A percentile compares a stretch with the other conserved stretches of the same genome.
Evolutionary conservation across 169 alveolate species (phyloP).

Genomic region (Babesia bigemina): DNA sequence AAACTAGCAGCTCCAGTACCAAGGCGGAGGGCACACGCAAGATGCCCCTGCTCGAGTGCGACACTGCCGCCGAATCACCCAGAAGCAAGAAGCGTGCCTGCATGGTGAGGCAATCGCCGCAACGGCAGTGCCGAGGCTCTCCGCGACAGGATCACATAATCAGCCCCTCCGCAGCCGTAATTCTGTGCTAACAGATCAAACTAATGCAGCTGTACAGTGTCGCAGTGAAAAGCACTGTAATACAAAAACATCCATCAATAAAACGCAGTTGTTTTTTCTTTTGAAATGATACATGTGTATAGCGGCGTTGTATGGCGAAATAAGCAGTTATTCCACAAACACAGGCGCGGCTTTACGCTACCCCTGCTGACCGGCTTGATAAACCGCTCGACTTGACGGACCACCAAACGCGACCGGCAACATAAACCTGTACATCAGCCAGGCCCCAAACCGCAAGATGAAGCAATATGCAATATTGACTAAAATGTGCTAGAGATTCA

Average conservation of each 20-base stretch:
- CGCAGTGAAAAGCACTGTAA: too few species aligned
- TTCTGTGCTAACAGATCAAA: conserved; percentile 3
- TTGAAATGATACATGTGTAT: too few species aligned
- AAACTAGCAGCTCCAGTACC: background rate
- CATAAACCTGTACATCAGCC: too few species aligned
- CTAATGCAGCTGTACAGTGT: background rate
- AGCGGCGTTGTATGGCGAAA: too few species aligned
- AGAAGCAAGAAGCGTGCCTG: conserved; percentile 11
- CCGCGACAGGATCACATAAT: conserved; percentile 2
- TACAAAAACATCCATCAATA: too few species aligned
- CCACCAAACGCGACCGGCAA: too few species aligned
- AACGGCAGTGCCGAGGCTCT: conserved; percentile 35
- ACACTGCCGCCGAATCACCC: background rate
- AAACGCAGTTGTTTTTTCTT: too few species aligned
- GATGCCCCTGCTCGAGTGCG: conserved; percentile 3
- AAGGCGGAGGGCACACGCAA: conserved; percentile 8
- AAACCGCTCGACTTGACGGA: too few species aligned
- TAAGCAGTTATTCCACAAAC: too few species aligned
- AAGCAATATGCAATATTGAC: background rate
- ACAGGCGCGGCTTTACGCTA: too few species aligned
- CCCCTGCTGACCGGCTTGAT: too few species aligned
- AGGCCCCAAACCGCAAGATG: too few species aligned
- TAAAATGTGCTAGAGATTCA: background rate
- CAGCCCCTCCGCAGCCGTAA: conserved; percentile 7
- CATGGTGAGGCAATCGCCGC: conserved; percentile 11